Evolutionary conservation across 2,329 filamentous ascomycete species (phyloP).

Genomic region (Penicillium sp.): DNA sequence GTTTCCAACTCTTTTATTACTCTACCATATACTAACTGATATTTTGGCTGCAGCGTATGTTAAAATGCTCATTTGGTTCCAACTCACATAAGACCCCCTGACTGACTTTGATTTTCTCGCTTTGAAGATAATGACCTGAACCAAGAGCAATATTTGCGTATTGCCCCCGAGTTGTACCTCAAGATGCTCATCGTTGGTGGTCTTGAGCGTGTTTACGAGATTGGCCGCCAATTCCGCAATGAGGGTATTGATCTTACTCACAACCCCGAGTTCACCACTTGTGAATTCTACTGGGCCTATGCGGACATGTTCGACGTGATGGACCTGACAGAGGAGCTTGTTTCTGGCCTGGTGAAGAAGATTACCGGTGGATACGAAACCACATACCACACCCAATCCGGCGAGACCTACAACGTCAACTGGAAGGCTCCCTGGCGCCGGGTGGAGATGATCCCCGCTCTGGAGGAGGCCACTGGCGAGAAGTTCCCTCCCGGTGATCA

Average conservation of each 20-base stretch:
- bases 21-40: not conserved
- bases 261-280: constrained; percentile 97
- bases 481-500: constrained; percentile 90
- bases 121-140: constrained; percentile 81
- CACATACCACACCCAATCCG: constrained; percentile 81
- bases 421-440: constrained; percentile 94
- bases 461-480: constrained; percentile 87
- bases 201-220: constrained; percentile 91
- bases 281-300: constrained; percentile 96
- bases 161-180: constrained; percentile 93
- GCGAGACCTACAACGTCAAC: constrained; percentile 88
- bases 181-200: constrained; percentile 97
- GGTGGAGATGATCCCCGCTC: constrained; percentile 91
- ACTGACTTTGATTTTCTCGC: not conserved
- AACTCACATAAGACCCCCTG: not conserved
- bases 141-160: constrained; percentile 92
- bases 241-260: constrained; percentile 91
- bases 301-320: constrained; percentile 90
- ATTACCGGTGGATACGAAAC: constrained; percentile 85
- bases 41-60: not conserved
- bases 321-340: constrained; percentile 88
- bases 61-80: not conserved
- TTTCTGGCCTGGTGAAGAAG: constrained; percentile 85
- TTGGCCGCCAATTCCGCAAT: constrained; percentile 94
- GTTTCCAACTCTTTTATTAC: not conserved